phyloP scores from a whole-genome alignment of 2,329 filamentous ascomycete species.

The Fusarium subtropicale region DNA sequence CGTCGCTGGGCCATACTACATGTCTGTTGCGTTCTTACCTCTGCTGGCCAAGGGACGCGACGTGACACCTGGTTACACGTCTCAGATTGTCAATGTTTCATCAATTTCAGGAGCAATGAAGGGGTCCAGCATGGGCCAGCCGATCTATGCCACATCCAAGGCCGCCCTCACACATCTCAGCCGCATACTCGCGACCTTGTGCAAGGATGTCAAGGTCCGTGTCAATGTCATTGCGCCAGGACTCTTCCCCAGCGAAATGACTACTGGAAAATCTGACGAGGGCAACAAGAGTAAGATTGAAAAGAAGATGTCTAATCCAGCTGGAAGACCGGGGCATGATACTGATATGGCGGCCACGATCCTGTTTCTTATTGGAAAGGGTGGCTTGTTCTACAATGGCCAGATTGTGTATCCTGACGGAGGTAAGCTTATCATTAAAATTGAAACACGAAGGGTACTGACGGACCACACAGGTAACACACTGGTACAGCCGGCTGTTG shows the following conservation, averaged over 20 bases:
- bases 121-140: slow-evolving; percentile 6
- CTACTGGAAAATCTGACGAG: slow-evolving; percentile 4
- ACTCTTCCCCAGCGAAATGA: slow-evolving; percentile 7
- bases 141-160: slow-evolving; percentile 4
- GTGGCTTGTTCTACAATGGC: slow-evolving; percentile 9
- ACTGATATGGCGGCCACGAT: slow-evolving; percentile 20
- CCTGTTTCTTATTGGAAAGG: slow-evolving; percentile 7
- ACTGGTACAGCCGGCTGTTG: neutral
- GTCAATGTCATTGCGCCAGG: slow-evolving; percentile 19
- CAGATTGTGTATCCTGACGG: slow-evolving; percentile 15
- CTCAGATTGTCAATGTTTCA: neutral
- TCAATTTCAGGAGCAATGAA: neutral
- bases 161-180: slow-evolving; percentile 14
- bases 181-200: slow-evolving; percentile 13
- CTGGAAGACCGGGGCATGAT: slow-evolving; percentile 5
- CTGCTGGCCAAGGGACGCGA: neutral
- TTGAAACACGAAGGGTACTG: fast-evolving
- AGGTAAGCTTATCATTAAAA: neutral
- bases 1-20: slow-evolving; percentile 4
- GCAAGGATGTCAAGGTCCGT: slow-evolving; percentile 13
- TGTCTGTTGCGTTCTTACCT: slow-evolving; percentile 9
- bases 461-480: neutral
- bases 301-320: slow-evolving; percentile 7
- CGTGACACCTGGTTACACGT: neutral
- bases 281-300: neutral